A percentile compares a stretch with the other conserved stretches of the same genome.
Conservation (phyloP, 83 land plant species). For the Isoetes engelmannii region DNA sequence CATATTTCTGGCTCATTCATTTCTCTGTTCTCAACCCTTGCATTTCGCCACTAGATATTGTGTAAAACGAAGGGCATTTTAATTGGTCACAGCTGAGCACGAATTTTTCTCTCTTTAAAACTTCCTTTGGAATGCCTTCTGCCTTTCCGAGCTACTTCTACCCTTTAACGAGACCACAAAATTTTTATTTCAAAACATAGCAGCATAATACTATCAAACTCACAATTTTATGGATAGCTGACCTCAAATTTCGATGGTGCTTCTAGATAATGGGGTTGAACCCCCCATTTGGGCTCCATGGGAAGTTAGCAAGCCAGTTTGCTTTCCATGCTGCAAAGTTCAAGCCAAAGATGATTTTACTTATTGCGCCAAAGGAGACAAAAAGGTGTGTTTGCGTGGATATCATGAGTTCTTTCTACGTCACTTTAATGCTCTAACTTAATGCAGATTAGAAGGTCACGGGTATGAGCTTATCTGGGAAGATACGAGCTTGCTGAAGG, state of each 20-base stretch:
- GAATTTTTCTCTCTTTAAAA: no score
- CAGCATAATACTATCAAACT: no score
- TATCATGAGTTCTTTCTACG: neutral
- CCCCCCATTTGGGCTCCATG: slow-evolving; percentile 47
- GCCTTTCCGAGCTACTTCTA: no score
- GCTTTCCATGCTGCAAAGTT: slow-evolving; percentile 27
- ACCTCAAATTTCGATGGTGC: neutral
- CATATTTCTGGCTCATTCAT: neutral
- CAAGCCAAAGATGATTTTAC: slow-evolving; percentile 14
- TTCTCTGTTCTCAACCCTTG: no score
- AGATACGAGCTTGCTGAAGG: slow-evolving; percentile 36
- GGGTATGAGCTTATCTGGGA: slow-evolving; percentile 65
- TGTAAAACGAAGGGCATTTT: no score
- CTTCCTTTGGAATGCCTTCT: no score
- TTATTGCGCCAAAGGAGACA: slow-evolving; percentile 16
- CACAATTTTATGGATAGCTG: no score
- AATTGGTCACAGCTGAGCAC: no score
- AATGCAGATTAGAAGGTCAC: slow-evolving; percentile 35
- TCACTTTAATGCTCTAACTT: slow-evolving; percentile 17
- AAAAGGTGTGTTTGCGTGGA: slow-evolving; percentile 6
- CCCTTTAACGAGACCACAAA: no score
- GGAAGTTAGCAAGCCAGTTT: slow-evolving; percentile 46
- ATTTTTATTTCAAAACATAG: no score
- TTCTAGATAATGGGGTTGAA: slow-evolving; percentile 82
- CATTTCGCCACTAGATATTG: no score